Percentiles rank a stretch among this genome's conserved stretches.
Conservation (phyloP, 345 rosid species). For the Sisymbrium irio region DNA sequence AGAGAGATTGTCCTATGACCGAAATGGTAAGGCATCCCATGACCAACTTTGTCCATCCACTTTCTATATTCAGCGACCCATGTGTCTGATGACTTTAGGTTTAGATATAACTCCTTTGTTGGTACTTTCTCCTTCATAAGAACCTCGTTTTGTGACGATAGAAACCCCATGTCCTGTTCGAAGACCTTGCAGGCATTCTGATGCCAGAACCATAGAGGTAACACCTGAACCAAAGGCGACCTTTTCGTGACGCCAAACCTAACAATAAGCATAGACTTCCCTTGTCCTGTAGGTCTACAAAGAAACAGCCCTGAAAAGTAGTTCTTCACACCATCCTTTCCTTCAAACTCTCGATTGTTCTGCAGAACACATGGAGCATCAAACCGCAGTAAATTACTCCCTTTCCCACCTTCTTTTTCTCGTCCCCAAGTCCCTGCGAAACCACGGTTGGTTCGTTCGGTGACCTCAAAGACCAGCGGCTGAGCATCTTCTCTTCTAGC, state of each 20-base stretch:
- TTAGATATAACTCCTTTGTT: conserved; percentile 73
- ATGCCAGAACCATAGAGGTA: conserved; percentile 85
- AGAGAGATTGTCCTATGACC: conserved; percentile 73
- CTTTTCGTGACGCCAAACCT: conserved; percentile 72
- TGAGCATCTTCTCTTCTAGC: conserved; percentile 91
- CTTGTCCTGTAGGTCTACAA: conserved; percentile 94
- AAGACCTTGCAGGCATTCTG: conserved; percentile 83
- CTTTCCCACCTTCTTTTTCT: conserved; percentile 45
- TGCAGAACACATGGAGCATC: conserved; percentile 83
- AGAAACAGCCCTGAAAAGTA: conserved; percentile 80
- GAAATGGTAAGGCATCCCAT: conserved; percentile 94
- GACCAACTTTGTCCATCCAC: conserved; percentile 98
- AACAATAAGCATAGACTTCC: conserved; percentile 91
- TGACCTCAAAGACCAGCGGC: conserved; percentile 68
- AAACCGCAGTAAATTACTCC: conserved; percentile 56
- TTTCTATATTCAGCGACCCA: conserved; percentile 92
- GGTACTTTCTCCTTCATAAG: conserved; percentile 79
- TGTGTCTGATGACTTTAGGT: conserved; percentile 79
- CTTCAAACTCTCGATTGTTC: conserved; percentile 56
- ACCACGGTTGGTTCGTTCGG: conserved; percentile 68
- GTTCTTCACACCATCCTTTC: conserved; percentile 63
- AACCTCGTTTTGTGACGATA: conserved; percentile 85
- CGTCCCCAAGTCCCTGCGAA: conserved; percentile 91
- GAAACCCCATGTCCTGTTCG: conserved; percentile 95
- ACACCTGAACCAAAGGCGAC: conserved; percentile 44